phyloP scores from a whole-genome alignment of 805 yeast genomes.

The Candida qinlingensis region DNA sequence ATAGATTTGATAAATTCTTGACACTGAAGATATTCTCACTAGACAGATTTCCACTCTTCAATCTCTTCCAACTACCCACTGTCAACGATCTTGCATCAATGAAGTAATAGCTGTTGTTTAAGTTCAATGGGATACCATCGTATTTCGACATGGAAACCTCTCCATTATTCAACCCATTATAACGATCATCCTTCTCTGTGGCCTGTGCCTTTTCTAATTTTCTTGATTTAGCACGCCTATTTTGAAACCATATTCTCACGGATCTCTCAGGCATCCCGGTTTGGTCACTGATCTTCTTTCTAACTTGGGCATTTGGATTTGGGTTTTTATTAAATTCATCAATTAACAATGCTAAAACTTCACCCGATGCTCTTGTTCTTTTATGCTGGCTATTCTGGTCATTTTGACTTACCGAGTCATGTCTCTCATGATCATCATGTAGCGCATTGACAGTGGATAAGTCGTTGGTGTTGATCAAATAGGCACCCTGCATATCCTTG shows the following conservation, averaged over 20 bases:
- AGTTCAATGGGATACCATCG: slow-evolving; percentile 43
- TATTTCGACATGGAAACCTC: slow-evolving; percentile 24
- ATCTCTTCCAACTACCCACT: slow-evolving; percentile 79
- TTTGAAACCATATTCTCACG: slow-evolving; percentile 91
- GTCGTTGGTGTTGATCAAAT: not conserved
- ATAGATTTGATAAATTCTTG: slow-evolving; percentile 49
- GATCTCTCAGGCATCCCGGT: slow-evolving; percentile 85
- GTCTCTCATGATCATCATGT: not conserved
- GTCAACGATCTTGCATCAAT: slow-evolving; percentile 63
- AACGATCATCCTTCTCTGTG: slow-evolving; percentile 16
- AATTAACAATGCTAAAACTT: slow-evolving; percentile 62
- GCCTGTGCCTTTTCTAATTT: slow-evolving; percentile 50
- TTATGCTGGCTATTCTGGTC: slow-evolving; percentile 28
- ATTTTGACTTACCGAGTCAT: not conserved
- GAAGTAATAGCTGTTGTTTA: slow-evolving; percentile 63
- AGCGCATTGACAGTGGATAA: too few relatives aligned
- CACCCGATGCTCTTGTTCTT: slow-evolving; percentile 75
- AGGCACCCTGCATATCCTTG: not conserved
- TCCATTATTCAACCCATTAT: slow-evolving; percentile 2
- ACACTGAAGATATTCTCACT: slow-evolving; percentile 33
- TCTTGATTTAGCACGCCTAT: slow-evolving; percentile 73
- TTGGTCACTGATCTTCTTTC: slow-evolving; percentile 62
- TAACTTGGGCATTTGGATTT: slow-evolving; percentile 66
- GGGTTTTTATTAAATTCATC: slow-evolving; percentile 66
- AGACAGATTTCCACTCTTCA: slow-evolving; percentile 53